phyloP scores from a whole-genome alignment of 208 protist genomes.

The Leishmania tarentolae region DNA sequence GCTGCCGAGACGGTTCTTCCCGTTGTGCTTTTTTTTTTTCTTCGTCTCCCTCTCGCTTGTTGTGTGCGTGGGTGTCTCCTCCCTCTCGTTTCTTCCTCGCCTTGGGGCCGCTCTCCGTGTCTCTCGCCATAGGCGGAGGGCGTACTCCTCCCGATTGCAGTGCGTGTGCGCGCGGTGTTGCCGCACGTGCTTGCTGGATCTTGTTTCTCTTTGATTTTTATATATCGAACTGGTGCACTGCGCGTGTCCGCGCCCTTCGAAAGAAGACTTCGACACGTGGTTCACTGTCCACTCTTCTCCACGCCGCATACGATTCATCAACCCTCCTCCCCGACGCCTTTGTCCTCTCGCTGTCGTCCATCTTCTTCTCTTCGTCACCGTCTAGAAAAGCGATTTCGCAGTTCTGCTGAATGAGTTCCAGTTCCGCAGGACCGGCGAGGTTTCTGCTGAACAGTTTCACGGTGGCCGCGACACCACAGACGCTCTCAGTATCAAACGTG shows the following conservation, averaged over 20 bases:
- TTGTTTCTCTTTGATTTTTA: neutral
- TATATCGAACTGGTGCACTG: neutral
- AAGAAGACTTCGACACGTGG: neutral
- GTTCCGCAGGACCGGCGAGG: conserved; percentile 16
- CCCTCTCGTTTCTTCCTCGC: neutral
- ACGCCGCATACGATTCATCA: neutral
- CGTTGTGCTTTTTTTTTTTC: neutral
- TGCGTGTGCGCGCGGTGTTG: neutral
- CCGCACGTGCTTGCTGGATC: neutral
- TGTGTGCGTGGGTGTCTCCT: neutral
- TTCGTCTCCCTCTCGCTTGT: neutral
- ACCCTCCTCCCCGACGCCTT: neutral
- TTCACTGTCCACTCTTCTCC: neutral
- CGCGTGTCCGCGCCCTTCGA: neutral
- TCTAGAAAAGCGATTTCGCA: neutral
- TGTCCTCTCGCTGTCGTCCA: neutral
- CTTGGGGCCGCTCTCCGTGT: neutral
- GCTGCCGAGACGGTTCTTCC: neutral
- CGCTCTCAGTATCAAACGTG: neutral
- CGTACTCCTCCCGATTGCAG: neutral
- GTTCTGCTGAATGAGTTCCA: conserved; percentile 13
- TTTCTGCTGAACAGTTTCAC: conserved; percentile 29
- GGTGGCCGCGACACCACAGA: conserved; percentile 21
- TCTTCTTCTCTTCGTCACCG: neutral
- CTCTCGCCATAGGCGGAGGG: neutral